Percentiles rank a stretch among this genome's conserved stretches.
Conservation (phyloP, 495 filamentous ascomycete species). For the Tuber umbilicatum region DNA sequence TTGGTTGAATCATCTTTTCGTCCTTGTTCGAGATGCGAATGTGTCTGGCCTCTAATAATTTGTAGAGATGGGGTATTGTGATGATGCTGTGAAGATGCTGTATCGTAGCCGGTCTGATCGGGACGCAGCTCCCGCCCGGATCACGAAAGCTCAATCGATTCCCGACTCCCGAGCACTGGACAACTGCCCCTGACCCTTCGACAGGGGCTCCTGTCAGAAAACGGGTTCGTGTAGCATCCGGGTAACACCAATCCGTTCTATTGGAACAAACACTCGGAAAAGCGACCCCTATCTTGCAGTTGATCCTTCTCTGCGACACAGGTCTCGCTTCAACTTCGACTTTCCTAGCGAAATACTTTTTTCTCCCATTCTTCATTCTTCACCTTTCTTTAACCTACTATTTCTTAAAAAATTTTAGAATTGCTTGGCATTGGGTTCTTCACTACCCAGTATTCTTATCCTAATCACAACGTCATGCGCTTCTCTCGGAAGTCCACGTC, state of each 20-base stretch:
- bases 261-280: background rate
- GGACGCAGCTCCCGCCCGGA: background rate
- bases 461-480: background rate
- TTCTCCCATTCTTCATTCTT: background rate
- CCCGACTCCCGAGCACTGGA: background rate
- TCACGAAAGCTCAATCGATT: background rate
- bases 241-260: conserved; percentile 1
- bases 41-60: background rate
- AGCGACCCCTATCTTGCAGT: background rate
- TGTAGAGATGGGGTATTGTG: background rate
- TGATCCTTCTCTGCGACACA: background rate
- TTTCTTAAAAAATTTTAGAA: background rate
- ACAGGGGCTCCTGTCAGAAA: background rate
- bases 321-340: background rate
- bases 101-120: background rate
- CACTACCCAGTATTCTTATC: background rate
- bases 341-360: background rate
- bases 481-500: background rate
- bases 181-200: background rate
- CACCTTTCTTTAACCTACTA: background rate
- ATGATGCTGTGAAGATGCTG: background rate
- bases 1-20: background rate
- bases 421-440: background rate
- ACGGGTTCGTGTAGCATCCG: background rate
- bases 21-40: background rate